Percentiles rank a stretch among this genome's conserved stretches.
Conservation (phyloP, 2,329 filamentous ascomycete species). For the Aspergillus sp. region DNA sequence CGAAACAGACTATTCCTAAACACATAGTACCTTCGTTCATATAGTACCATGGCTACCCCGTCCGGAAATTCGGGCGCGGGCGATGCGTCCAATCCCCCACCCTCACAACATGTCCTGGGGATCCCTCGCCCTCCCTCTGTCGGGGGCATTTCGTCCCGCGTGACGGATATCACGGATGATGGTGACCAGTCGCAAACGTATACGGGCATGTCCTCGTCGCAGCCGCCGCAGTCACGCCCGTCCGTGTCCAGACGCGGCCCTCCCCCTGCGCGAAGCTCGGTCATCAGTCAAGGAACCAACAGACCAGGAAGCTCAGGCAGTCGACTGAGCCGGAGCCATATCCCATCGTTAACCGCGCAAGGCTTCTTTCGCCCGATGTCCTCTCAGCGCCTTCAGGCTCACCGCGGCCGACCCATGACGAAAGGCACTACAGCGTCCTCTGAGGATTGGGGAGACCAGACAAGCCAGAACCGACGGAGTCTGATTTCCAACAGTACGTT, state of each 20-base stretch:
- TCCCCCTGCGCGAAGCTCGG: conserved; percentile 37
- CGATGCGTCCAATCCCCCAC: conserved; percentile 32
- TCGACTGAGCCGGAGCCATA: conserved; percentile 77
- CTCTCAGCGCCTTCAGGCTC: conserved; percentile 88
- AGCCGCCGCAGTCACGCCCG: conserved; percentile 53
- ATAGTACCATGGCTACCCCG: conserved; percentile 21
- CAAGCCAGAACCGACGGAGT: conserved; percentile 56
- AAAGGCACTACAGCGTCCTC: conserved; percentile 33
- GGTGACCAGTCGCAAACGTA: conserved; percentile 41
- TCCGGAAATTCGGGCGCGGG: conserved; percentile 34
- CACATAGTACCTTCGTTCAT: not conserved
- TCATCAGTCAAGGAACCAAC: conserved; percentile 43
- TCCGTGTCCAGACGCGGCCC: conserved; percentile 57
- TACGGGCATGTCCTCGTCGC: conserved; percentile 51
- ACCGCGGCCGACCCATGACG: conserved; percentile 59
- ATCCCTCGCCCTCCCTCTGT: conserved; percentile 46
- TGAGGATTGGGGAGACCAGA: conserved; percentile 45
- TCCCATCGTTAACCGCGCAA: conserved; percentile 81
- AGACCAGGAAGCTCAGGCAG: conserved; percentile 58
- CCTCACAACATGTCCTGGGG: conserved; percentile 50
- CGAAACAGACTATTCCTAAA: not conserved
- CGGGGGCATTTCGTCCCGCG: conserved; percentile 62
- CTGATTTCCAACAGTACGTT: conserved; percentile 54
- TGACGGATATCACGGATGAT: conserved; percentile 63
- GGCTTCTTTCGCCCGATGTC: conserved; percentile 97